Base-by-base conservation (phyloP, 2,329 filamentous ascomycete genomes). In the Talaromyces marneffei region DNA sequence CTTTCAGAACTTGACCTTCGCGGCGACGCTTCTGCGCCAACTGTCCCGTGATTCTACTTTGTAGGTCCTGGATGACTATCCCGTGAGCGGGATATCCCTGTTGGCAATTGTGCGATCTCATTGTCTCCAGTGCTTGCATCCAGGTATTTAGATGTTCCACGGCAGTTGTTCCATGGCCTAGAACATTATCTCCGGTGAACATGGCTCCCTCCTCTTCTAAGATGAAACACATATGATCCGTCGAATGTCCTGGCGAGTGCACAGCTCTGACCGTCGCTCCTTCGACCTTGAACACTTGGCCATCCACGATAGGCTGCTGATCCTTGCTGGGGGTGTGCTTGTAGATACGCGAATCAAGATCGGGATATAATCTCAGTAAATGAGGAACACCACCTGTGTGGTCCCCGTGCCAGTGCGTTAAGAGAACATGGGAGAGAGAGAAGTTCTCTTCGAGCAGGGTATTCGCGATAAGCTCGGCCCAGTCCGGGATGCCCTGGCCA, bases 121-220 rank as follows among this genome's bases (percentile, higher is more conserved):
- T 77, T 16, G 61, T 67, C 2, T 65, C 64, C 4, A 79, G 68
- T 6, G 64, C 71, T 9, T 59, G 58, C 71, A 79, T 76, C 57
- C 70, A 80, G 2, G 62, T 61, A 7, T 68, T 67, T 0, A 80
- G 67, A 50, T 80, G 70, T 65, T 79, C 75, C 0, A 77, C 73
- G 0, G 71, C 77, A 29, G 68, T 73, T 16, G 68, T 74, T 0
- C 78, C 78, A 50, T 78, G 87, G 0, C 90, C 90, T 0, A 93
- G 80, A 1, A 93, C 84, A 68, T 91, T 92, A 73, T 93, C 90
- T 1, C 87, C 90, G 0, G 90, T 92, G 70, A 93, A 91, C 78
- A 93, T 83, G 53, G 88, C 87, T 62, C 89, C 81, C 70, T 92
- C 81, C 66, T 92, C 88, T 42, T 85, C 80, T 1, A 92, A 75